phyloP scores from a whole-genome alignment of 2,329 filamentous ascomycete species.

The Xylariales sp. region DNA sequence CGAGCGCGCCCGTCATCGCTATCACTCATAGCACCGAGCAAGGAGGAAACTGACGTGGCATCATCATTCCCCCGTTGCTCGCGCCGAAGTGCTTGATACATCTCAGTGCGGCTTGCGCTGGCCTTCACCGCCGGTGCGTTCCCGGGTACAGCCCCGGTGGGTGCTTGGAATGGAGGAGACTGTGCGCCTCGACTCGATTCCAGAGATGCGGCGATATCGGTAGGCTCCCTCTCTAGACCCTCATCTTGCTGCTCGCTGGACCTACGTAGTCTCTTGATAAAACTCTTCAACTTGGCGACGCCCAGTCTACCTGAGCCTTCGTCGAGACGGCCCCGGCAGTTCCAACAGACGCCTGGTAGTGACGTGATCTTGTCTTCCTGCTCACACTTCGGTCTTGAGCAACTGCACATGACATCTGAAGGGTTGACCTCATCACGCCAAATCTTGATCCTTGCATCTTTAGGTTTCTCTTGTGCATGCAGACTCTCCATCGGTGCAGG shows the following conservation, averaged over 20 bases:
- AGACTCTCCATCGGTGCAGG: too few relatives aligned
- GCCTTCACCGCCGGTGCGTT: too few relatives aligned
- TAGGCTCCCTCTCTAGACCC: too few relatives aligned
- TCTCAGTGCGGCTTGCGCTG: constrained; percentile 11
- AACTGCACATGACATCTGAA: constrained; percentile 27
- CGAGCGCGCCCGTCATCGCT: constrained; percentile 10
- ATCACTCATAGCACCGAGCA: constrained; percentile 8
- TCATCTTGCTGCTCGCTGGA: too few relatives aligned
- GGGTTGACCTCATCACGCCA: constrained; percentile 46
- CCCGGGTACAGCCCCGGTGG: too few relatives aligned
- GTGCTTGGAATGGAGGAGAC: too few relatives aligned
- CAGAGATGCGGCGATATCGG: too few relatives aligned
- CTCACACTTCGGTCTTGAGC: constrained; percentile 21
- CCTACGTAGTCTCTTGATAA: too few relatives aligned
- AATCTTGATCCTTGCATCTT: constrained; percentile 35
- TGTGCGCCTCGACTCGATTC: too few relatives aligned
- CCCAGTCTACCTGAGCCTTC: background rate
- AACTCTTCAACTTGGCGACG: too few relatives aligned
- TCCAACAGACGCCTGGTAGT: background rate
- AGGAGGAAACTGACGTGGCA: constrained; percentile 12
- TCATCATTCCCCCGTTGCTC: constrained; percentile 1
- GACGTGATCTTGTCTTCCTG: constrained; percentile 11
- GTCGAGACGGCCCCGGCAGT: background rate
- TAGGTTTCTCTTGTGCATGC: constrained; percentile 11
- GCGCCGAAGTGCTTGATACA: constrained; percentile 9